Conservation (phyloP, 1,139 yeast species). For the Diutina sp. region DNA sequence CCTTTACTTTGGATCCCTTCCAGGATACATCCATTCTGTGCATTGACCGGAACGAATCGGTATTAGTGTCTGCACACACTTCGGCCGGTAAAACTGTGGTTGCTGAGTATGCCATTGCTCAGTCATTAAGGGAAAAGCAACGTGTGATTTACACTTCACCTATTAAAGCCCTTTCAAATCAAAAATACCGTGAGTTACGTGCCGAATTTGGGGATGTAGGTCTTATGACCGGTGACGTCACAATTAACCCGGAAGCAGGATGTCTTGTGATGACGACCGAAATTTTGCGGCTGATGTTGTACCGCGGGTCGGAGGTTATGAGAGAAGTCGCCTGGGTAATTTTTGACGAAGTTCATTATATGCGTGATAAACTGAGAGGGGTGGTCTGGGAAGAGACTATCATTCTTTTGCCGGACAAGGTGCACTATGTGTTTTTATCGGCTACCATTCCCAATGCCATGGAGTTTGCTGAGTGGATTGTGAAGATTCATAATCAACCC, state of each 20-base stretch:
- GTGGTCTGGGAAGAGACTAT: conserved; percentile 99
- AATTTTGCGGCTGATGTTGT: conserved; percentile 82
- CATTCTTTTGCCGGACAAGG: conserved; percentile 89
- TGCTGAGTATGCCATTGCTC: conserved; percentile 97
- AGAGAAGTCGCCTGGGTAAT: conserved; percentile 96
- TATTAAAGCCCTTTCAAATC: conserved; percentile 91
- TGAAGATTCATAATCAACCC: conserved; percentile 88
- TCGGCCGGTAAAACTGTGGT: conserved; percentile 99
- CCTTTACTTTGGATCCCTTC: conserved; percentile 87
- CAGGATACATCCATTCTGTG: conserved; percentile 94
- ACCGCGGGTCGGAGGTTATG: conserved; percentile 89
- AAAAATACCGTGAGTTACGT: conserved; percentile 83
- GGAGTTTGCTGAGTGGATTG: conserved; percentile 98
- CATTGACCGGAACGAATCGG: conserved; percentile 91
- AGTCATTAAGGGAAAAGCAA: conserved; percentile 79
- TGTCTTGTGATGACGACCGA: conserved; percentile 98
- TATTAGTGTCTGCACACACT: conserved; percentile 93
- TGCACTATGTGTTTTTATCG: conserved; percentile 73
- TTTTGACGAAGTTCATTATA: conserved; percentile 92
- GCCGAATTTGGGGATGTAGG: conserved; percentile 92
- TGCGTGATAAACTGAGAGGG: conserved; percentile 93
- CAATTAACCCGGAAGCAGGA: conserved; percentile 92
- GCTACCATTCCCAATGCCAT: conserved; percentile 98
- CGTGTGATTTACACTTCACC: conserved; percentile 96
- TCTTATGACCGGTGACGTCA: conserved; percentile 95